These are phyloP conservation scores for Arabidopsis lyrata DNA, from an alignment of 441 rosid species.

Conservation along the genomic window DNA sequence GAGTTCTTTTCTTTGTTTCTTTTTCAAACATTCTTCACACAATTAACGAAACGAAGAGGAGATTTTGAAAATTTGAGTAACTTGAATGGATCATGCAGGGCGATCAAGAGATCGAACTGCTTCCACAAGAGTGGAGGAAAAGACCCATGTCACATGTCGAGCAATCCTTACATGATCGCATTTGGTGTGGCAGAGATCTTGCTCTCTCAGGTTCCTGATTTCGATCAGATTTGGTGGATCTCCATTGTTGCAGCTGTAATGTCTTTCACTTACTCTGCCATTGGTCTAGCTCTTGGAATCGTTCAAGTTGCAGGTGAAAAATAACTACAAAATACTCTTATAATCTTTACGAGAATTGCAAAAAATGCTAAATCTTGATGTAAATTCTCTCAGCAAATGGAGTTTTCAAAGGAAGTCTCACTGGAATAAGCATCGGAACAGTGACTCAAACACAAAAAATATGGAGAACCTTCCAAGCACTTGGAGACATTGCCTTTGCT, in stretches of 20 bases:
- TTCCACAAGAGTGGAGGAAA: conserved; percentile 62
- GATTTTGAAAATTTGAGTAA: neutral
- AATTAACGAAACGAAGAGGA: neutral
- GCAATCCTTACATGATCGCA: conserved; percentile 64
- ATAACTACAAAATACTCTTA: neutral
- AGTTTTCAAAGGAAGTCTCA: conserved; percentile 61
- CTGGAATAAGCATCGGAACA: conserved; percentile 64
- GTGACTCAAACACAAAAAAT: conserved; percentile 58
- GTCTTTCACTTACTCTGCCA: conserved; percentile 73
- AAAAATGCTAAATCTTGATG: conserved; percentile 1
- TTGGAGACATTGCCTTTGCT: conserved; percentile 74
- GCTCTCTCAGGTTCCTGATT: conserved; percentile 70
- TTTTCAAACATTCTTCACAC: conserved; percentile 5
- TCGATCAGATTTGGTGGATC: conserved; percentile 76
- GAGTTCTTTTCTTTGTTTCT: conserved; percentile 38
- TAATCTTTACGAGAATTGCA: neutral
- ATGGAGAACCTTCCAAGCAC: conserved; percentile 71
- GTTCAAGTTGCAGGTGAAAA: conserved; percentile 62
- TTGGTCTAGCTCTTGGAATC: conserved; percentile 66
- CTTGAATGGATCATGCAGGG: conserved; percentile 48
- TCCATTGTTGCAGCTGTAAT: conserved; percentile 73
- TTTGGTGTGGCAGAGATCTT: conserved; percentile 62
- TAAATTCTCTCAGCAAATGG: conserved; percentile 48
- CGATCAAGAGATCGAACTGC: conserved; percentile 71
- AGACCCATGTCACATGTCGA: conserved; percentile 67